A percentile compares a stretch with the other conserved stretches of the same genome.
Evolutionary conservation across 345 rosid species (phyloP).

Genomic region (Brassica cretica): DNA sequence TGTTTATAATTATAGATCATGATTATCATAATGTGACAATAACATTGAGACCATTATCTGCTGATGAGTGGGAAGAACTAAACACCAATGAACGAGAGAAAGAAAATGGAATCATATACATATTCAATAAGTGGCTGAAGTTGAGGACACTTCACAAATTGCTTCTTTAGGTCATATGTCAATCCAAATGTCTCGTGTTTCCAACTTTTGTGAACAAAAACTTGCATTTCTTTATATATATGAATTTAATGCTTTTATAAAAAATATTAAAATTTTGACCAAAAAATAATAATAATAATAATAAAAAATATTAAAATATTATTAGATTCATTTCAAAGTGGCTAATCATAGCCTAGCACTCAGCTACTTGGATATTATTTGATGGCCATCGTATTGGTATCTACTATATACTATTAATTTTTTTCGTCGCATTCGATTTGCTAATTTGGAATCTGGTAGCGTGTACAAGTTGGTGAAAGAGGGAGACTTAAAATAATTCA

Average conservation of each 20-base stretch:
- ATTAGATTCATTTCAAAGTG: slow-evolving; percentile 29
- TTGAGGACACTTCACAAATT: slow-evolving; percentile 25
- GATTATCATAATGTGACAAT: slow-evolving; percentile 2
- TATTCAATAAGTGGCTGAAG: slow-evolving; percentile 26
- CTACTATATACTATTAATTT: slow-evolving; percentile 2
- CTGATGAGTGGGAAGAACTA: slow-evolving; percentile 18
- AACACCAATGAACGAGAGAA: slow-evolving; percentile 26
- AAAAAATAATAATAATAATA: too few species aligned
- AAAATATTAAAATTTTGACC: neutral
- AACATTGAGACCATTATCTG: slow-evolving; percentile 14
- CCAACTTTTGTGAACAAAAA: slow-evolving; percentile 5
- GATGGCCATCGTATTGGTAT: slow-evolving; percentile 27
- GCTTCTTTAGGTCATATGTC: slow-evolving; percentile 13
- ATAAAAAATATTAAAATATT: neutral
- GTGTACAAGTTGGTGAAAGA: slow-evolving; percentile 22
- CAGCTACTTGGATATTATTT: slow-evolving; percentile 28
- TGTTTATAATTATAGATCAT: neutral
- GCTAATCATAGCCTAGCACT: slow-evolving; percentile 35
- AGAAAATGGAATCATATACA: slow-evolving; percentile 7
- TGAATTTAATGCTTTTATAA: neutral
- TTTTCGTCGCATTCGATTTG: slow-evolving; percentile 26
- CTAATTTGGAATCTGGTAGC: slow-evolving; percentile 16
- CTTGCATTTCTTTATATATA: neutral
- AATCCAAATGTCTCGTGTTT: slow-evolving; percentile 20
- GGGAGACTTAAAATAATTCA: neutral